These are phyloP conservation scores for Ilex paraguariensis DNA, from an alignment of 305 asterid species.

Conservation along the genomic window DNA sequence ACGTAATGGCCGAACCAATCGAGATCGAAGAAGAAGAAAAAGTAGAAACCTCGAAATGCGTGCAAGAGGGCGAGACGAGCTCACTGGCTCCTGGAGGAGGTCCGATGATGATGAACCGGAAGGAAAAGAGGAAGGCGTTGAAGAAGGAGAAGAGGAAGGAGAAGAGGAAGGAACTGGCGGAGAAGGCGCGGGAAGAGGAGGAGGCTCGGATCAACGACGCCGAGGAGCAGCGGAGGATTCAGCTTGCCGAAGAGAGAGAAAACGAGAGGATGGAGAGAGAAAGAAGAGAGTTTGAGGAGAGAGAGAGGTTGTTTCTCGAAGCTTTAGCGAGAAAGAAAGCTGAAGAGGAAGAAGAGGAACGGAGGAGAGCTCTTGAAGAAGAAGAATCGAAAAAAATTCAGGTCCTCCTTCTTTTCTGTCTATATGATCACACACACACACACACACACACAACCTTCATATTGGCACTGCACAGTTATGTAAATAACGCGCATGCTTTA, in stretches of 20 bases:
- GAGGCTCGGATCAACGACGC: conserved; percentile 72
- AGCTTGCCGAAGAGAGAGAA: conserved; percentile 72
- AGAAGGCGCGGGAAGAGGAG: conserved; percentile 61
- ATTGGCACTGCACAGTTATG: neutral
- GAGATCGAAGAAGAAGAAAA: conserved; percentile 6
- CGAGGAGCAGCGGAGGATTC: conserved; percentile 62
- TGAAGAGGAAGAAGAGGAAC: conserved; percentile 52
- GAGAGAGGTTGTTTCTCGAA: conserved; percentile 65
- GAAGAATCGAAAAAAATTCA: conserved; percentile 35
- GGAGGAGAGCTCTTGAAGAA: conserved; percentile 42
- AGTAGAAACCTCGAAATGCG: neutral
- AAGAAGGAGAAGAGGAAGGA: conserved; percentile 93
- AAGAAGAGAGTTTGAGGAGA: conserved; percentile 70
- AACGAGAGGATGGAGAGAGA: conserved; percentile 61
- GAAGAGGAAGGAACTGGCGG: conserved; percentile 75
- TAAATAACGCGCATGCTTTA: neutral
- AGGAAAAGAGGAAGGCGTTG: conserved; percentile 68
- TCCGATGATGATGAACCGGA: conserved; percentile 31
- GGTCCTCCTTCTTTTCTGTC: conserved; percentile 24
- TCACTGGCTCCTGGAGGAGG: conserved; percentile 11
- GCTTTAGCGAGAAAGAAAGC: conserved; percentile 58
- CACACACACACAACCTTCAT: neutral
- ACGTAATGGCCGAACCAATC: neutral
- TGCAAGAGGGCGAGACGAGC: neutral
- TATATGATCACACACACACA: neutral